Evolutionary conservation across 805 yeast genomes (phyloP).

Genomic region (Candida stauntonica): DNA sequence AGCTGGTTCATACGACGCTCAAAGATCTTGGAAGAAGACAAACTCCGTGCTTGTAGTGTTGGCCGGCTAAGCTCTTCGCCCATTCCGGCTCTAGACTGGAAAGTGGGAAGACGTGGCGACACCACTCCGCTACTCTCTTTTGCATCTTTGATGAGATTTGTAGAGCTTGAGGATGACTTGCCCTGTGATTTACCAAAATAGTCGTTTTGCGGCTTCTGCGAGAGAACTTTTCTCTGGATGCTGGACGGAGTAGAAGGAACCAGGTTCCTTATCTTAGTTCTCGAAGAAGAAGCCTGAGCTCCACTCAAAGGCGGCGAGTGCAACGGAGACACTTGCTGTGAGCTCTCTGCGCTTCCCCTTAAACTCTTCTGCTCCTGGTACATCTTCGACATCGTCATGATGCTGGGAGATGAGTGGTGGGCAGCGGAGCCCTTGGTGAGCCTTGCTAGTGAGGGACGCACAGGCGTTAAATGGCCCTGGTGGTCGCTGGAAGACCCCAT

Average conservation of each 20-base stretch:
- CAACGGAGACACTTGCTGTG: not conserved
- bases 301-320: not conserved
- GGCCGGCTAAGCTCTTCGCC: slow-evolving; percentile 1
- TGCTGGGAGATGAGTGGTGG: slow-evolving; percentile 21
- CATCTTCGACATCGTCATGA: slow-evolving; percentile 24
- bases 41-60: slow-evolving; percentile 2
- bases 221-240: slow-evolving; percentile 13
- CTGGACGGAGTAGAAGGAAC: not conserved
- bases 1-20: slow-evolving; percentile 22
- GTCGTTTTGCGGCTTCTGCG: slow-evolving; percentile 18
- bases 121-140: too few species aligned
- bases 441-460: slow-evolving; percentile 7
- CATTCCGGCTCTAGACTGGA: slow-evolving; percentile 10
- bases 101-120: slow-evolving; percentile 21
- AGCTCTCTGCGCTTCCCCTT: not conserved
- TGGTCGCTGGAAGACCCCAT: too few species aligned
- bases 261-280: not conserved
- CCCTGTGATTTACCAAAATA: slow-evolving; percentile 7
- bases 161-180: too few species aligned
- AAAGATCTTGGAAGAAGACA: slow-evolving; percentile 19
- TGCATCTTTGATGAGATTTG: too few species aligned
- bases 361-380: slow-evolving; percentile 18
- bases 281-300: too few species aligned
- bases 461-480: not conserved
- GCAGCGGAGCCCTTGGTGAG: slow-evolving; percentile 8